phyloP scores from a whole-genome alignment of 2,329 filamentous ascomycete species.

The Pseudogymnoascus sp. region DNA sequence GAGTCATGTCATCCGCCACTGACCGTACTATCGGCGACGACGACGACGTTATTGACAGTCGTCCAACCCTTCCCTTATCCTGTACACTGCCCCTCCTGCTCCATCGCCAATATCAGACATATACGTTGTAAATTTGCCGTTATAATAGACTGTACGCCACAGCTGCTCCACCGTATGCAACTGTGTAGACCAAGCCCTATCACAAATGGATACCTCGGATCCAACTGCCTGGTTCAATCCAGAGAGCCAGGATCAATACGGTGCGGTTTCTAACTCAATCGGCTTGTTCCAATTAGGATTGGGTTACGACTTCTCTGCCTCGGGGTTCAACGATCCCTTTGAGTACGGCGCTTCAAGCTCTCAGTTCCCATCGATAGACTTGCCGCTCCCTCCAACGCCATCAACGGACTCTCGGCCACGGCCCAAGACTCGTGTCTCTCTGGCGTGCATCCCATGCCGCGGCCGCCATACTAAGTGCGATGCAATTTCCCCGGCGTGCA shows the following conservation, averaged over 20 bases:
- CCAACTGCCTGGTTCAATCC: neutral
- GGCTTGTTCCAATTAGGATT: neutral
- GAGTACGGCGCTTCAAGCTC: neutral
- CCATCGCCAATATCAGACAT: neutral
- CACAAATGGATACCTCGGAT: neutral
- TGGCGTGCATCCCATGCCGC: conserved; percentile 20
- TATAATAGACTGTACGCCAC: neutral
- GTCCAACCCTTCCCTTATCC: neutral
- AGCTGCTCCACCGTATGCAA: neutral
- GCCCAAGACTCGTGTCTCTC: conserved; percentile 3
- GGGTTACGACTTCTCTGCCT: neutral
- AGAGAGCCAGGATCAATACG: neutral
- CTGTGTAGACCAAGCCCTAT: neutral
- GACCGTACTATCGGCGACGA: neutral
- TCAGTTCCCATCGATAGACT: neutral
- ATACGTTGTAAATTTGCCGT: neutral
- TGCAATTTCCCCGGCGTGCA: conserved; percentile 34
- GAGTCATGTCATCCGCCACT: too few relatives aligned
- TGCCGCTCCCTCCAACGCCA: neutral
- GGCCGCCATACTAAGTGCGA: conserved; percentile 39
- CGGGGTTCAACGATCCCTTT: neutral
- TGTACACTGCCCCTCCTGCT: neutral
- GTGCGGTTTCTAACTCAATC: neutral
- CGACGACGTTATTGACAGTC: neutral
- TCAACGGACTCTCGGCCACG: neutral